A percentile compares a stretch with the other conserved stretches of the same genome.
These are phyloP conservation scores for Rhexocercosporidium sp. DNA, from an alignment of 2,329 filamentous ascomycete genomes.

Conservation along the genomic window DNA sequence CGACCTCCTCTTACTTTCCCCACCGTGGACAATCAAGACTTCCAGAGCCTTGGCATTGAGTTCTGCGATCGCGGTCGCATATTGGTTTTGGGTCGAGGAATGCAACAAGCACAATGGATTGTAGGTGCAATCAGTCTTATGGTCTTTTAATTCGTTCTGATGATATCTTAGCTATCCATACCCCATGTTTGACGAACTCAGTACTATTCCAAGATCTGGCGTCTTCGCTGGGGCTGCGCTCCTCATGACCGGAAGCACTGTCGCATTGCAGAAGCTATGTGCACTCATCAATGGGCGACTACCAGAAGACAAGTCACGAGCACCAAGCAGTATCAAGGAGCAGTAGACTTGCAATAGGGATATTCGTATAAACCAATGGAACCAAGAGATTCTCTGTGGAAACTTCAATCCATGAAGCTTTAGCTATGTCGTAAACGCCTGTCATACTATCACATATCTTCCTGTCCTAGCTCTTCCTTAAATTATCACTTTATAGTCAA, in stretches of 20 bases:
- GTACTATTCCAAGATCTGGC: slow-evolving; percentile 66
- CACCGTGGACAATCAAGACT: slow-evolving; percentile 71
- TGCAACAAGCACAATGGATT: slow-evolving; percentile 71
- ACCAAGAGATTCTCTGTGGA: not conserved
- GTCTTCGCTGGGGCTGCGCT: slow-evolving; percentile 74
- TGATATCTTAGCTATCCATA: slow-evolving; percentile 74
- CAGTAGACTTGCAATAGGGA: not conserved
- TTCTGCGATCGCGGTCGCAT: slow-evolving; percentile 64
- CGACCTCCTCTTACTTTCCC: slow-evolving; percentile 72
- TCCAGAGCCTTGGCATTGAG: slow-evolving; percentile 64
- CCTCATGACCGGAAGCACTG: slow-evolving; percentile 74
- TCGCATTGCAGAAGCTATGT: slow-evolving; percentile 73
- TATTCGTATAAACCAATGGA: not conserved
- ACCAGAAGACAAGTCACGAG: slow-evolving; percentile 37
- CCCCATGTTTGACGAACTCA: slow-evolving; percentile 76
- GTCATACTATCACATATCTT: not conserved
- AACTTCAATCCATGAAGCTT: not conserved
- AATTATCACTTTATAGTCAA: not conserved
- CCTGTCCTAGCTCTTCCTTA: not conserved
- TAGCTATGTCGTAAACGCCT: not conserved
- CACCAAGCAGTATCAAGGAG: slow-evolving; percentile 6
- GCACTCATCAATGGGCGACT: slow-evolving; percentile 66
- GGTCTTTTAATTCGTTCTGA: slow-evolving; percentile 15
- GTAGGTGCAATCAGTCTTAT: slow-evolving; percentile 46
- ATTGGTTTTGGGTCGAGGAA: slow-evolving; percentile 80